Evolutionary conservation across 1,284 basidiomycete genomes (phyloP).

Genomic region (Microbotryomycetes sp.): DNA sequence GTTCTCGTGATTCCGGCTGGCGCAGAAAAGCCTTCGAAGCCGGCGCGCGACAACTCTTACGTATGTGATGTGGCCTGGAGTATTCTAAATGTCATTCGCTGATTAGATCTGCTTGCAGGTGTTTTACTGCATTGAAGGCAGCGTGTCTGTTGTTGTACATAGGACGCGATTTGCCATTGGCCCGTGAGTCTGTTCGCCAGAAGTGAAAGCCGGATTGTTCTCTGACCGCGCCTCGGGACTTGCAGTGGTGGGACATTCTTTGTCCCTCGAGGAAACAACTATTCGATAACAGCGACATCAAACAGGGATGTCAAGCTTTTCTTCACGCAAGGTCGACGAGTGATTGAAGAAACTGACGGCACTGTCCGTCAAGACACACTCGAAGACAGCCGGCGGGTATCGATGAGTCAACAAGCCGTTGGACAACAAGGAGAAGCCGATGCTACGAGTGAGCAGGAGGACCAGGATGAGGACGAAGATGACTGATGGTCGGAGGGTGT

Average conservation of each 20-base stretch:
- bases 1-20: conserved; percentile 71
- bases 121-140: conserved; percentile 80
- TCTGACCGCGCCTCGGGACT: too few species aligned
- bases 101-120: conserved; percentile 50
- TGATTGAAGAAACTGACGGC: conserved; percentile 22
- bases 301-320: conserved; percentile 73
- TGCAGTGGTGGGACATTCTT: conserved; percentile 14
- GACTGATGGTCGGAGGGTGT: too few species aligned
- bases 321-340: conserved; percentile 61
- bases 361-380: conserved; percentile 11
- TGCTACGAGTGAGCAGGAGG: conserved; percentile 26
- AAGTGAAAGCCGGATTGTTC: background rate
- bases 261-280: conserved; percentile 64
- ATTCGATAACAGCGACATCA: conserved; percentile 80
- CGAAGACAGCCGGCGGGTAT: conserved; percentile 4
- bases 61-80: conserved; percentile 57
- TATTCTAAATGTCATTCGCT: background rate
- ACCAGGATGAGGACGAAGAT: conserved; percentile 32
- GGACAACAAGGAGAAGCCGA: conserved; percentile 40
- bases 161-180: conserved; percentile 67
- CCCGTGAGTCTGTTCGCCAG: conserved; percentile 64
- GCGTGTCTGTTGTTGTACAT: conserved; percentile 76
- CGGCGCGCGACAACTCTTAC: conserved; percentile 89
- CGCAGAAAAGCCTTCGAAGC: conserved; percentile 75
- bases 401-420: background rate